A percentile compares a stretch with the other conserved stretches of the same genome.
Conservation (phyloP, 2,329 filamentous ascomycete genomes). For the Zymoseptoria crescenta region DNA sequence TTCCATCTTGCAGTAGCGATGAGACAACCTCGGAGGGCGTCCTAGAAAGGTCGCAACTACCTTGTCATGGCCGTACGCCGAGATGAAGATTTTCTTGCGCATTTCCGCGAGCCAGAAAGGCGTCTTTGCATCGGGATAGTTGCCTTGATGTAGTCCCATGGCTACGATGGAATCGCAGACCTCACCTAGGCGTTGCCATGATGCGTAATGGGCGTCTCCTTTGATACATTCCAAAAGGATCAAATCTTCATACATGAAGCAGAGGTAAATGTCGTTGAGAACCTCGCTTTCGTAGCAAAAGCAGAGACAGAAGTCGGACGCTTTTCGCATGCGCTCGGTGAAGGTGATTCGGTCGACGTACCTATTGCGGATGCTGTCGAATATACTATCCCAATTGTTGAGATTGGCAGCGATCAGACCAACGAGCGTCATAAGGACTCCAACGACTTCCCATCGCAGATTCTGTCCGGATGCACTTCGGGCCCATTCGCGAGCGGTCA, state of each 20-base stretch:
- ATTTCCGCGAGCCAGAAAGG: constrained; percentile 29
- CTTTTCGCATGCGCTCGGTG: constrained; percentile 34
- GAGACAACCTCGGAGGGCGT: constrained; percentile 42
- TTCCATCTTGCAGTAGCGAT: constrained; percentile 48
- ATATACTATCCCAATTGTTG: constrained; percentile 29
- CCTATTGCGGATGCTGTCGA: constrained; percentile 42
- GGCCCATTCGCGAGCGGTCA: constrained; percentile 34
- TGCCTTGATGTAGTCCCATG: constrained; percentile 30
- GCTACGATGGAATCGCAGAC: constrained; percentile 29
- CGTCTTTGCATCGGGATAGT: constrained; percentile 23
- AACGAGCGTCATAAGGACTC: constrained; percentile 32
- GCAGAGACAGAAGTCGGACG: constrained; percentile 27
- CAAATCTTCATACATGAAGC: constrained; percentile 29
- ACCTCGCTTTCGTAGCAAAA: constrained; percentile 31
- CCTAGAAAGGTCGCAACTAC: constrained; percentile 31
- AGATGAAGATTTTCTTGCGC: constrained; percentile 28
- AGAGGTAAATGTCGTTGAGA: constrained; percentile 28
- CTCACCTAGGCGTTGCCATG: constrained; percentile 30
- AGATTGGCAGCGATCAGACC: constrained; percentile 31
- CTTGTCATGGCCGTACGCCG: constrained; percentile 29
- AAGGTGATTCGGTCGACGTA: constrained; percentile 41
- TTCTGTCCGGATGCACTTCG: constrained; percentile 32
- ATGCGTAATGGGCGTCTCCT: constrained; percentile 26
- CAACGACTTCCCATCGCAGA: constrained; percentile 39
- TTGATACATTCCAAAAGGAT: constrained; percentile 27